Conservation (phyloP, 345 rosid genomes). For the Boechera stricta region DNA sequence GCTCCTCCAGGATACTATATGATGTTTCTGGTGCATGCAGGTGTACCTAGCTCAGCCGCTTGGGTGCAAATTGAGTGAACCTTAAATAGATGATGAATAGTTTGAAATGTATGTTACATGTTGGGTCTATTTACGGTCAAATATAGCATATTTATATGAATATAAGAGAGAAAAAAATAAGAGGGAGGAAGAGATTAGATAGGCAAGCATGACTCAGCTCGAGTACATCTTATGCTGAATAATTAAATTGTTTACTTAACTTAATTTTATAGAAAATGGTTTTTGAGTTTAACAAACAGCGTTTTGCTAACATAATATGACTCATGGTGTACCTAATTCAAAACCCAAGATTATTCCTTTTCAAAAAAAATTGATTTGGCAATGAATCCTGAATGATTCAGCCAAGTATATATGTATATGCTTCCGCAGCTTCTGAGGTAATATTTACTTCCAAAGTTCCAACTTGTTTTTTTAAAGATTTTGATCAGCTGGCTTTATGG, state of each 20-base stretch:
- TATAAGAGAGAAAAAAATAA: constrained; percentile 1
- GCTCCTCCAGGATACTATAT: constrained; percentile 82
- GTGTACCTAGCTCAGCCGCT: constrained; percentile 65
- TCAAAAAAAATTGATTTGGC: constrained; percentile 29
- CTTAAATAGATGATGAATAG: constrained; percentile 4
- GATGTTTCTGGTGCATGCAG: constrained; percentile 71
- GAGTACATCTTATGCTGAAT: background rate
- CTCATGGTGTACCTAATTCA: constrained; percentile 19
- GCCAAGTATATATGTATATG: constrained; percentile 29
- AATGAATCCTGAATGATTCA: constrained; percentile 18
- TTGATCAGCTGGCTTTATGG: constrained; percentile 41
- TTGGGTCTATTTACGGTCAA: constrained; percentile 9
- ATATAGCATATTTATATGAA: background rate
- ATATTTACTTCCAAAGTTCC: constrained; percentile 32
- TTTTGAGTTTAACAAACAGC: background rate
- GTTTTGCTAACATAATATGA: constrained; percentile 21
- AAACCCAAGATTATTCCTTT: constrained; percentile 21
- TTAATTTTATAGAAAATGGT: background rate
- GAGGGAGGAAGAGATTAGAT: background rate
- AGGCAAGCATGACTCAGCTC: background rate
- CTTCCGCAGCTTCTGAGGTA: constrained; percentile 30
- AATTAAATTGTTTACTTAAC: background rate
- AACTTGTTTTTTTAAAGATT: constrained; percentile 10
- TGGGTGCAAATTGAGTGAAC: constrained; percentile 70
- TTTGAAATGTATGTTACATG: constrained; percentile 31